Evolutionary conservation across 805 yeast species (phyloP).

Genomic region (Ogataea thermomethanolica): DNA sequence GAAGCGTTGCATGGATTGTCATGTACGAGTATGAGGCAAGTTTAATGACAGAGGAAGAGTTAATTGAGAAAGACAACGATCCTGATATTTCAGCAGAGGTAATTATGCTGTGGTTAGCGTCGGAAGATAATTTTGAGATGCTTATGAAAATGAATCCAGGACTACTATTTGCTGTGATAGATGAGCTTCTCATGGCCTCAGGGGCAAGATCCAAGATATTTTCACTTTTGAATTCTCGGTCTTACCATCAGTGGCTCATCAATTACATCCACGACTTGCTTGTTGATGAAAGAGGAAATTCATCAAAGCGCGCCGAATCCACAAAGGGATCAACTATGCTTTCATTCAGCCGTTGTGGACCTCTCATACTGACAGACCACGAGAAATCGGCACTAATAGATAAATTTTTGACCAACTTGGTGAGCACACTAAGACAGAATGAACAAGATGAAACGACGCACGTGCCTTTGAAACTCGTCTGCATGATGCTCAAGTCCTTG

Average conservation of each 20-base stretch:
- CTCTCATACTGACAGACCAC: slow-evolving; percentile 49
- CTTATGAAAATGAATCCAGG: slow-evolving; percentile 47
- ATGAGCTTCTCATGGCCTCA: slow-evolving; percentile 66
- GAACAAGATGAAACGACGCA: slow-evolving; percentile 18
- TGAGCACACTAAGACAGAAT: slow-evolving; percentile 38
- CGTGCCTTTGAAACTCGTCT: slow-evolving; percentile 46
- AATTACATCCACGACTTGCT: slow-evolving; percentile 63
- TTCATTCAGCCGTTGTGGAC: slow-evolving; percentile 56
- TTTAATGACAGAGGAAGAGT: slow-evolving; percentile 22
- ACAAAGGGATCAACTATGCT: slow-evolving; percentile 12
- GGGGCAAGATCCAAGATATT: slow-evolving; percentile 62
- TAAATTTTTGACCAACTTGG: slow-evolving; percentile 60
- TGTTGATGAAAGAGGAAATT: slow-evolving; percentile 51
- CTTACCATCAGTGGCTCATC: slow-evolving; percentile 51
- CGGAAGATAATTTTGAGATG: slow-evolving; percentile 45
- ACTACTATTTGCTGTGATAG: slow-evolving; percentile 53
- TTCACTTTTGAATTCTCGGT: slow-evolving; percentile 65
- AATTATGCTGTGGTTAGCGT: slow-evolving; percentile 46
- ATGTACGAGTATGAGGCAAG: slow-evolving; percentile 27
- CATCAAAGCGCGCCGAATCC: background rate
- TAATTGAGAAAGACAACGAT: slow-evolving; percentile 19
- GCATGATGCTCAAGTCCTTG: slow-evolving; percentile 59
- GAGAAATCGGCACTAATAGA: slow-evolving; percentile 67
- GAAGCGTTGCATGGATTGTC: slow-evolving; percentile 54
- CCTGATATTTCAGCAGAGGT: slow-evolving; percentile 45